These are phyloP conservation scores for Phaeosphaeria sp. DNA, from an alignment of 2,329 filamentous ascomycete species.

Conservation along the genomic window DNA sequence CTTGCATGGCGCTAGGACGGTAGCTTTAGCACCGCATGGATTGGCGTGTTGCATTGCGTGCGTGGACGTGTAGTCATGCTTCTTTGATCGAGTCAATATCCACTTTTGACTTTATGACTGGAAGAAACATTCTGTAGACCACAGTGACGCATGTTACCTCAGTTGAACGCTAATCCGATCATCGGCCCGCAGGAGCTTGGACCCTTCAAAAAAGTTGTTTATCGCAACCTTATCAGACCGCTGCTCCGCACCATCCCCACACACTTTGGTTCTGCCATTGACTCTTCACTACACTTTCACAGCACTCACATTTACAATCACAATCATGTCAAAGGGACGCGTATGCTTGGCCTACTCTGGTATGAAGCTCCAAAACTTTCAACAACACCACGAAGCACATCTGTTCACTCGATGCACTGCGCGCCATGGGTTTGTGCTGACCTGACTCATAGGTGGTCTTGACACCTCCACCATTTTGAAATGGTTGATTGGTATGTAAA, in stretches of 20 bases:
- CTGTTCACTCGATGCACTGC: neutral
- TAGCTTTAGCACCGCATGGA: neutral
- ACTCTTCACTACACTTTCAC: slow-evolving; percentile 18
- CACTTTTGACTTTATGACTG: neutral
- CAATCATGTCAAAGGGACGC: slow-evolving; percentile 49
- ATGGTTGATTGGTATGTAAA: slow-evolving; percentile 44
- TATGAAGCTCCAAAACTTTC: slow-evolving; percentile 19
- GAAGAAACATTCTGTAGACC: neutral
- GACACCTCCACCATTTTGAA: slow-evolving; percentile 61
- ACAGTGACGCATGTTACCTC: neutral
- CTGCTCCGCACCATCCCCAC: slow-evolving; percentile 20
- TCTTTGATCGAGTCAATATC: neutral
- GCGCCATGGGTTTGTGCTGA: slow-evolving; percentile 21
- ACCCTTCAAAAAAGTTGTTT: slow-evolving; percentile 19
- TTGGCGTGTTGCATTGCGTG: slow-evolving; percentile 2
- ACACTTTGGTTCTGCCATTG: slow-evolving; percentile 17
- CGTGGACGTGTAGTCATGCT: neutral
- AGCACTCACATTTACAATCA: slow-evolving; percentile 4
- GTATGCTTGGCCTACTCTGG: slow-evolving; percentile 59
- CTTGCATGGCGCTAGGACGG: neutral
- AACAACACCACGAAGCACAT: neutral
- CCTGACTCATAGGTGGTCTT: slow-evolving; percentile 56
- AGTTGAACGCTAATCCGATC: slow-evolving; percentile 15
- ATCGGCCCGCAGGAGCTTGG: slow-evolving; percentile 28
- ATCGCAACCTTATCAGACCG: slow-evolving; percentile 25